Percentiles rank a stretch among this genome's conserved stretches.
Conservation (phyloP, 768 basidiomycete genomes). For the Amanita jacksonii region DNA sequence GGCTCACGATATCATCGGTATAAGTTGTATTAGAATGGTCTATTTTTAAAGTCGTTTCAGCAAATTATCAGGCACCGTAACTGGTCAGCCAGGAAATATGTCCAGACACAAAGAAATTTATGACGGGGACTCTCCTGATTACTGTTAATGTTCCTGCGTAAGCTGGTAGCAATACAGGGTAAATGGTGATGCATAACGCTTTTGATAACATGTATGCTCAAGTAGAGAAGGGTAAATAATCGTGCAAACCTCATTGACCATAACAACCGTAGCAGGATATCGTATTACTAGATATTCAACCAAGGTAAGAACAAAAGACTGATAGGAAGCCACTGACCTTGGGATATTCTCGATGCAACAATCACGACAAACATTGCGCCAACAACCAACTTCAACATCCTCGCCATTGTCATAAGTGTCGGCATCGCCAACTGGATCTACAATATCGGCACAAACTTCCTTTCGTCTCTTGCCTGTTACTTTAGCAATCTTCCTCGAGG, state of each 20-base stretch:
- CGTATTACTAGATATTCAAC: constrained; percentile 19
- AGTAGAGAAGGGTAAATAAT: background rate
- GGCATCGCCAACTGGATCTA: constrained; percentile 4
- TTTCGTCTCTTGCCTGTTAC: constrained; percentile 20
- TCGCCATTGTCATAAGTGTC: constrained; percentile 13
- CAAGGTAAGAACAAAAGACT: background rate
- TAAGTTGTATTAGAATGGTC: too few relatives aligned
- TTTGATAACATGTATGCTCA: too few relatives aligned
- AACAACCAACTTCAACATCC: constrained; percentile 27
- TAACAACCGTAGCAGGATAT: constrained; percentile 33
- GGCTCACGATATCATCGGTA: too few relatives aligned
- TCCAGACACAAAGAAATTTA: too few relatives aligned
- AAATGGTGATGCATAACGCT: background rate
- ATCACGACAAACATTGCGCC: constrained; percentile 30
- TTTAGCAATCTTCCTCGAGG: background rate
- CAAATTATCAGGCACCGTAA: too few relatives aligned
- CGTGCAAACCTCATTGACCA: constrained; percentile 10
- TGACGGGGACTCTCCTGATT: too few relatives aligned
- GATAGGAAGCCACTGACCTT: constrained; percentile 22
- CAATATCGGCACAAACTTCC: constrained; percentile 17
- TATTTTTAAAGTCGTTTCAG: too few relatives aligned
- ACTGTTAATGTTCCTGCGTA: too few relatives aligned
- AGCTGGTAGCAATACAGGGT: too few relatives aligned
- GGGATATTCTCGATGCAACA: constrained; percentile 35
- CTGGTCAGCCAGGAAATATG: too few relatives aligned